Evolutionary conservation across 345 rosid genomes (phyloP).

Genomic region (Gossypium turneri): DNA sequence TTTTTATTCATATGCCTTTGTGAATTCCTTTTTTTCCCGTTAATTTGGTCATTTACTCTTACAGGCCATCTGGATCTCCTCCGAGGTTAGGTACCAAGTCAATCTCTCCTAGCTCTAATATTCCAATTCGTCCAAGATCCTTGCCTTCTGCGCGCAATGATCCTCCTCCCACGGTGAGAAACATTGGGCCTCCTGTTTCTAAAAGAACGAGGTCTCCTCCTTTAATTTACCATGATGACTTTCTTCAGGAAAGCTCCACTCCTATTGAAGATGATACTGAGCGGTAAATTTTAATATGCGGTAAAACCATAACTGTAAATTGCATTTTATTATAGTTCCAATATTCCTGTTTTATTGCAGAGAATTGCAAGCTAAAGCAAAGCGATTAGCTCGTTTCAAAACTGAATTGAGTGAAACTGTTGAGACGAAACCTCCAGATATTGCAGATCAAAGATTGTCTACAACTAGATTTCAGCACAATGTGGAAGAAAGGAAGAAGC

Average conservation of each 20-base stretch:
- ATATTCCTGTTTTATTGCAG: neutral
- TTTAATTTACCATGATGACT: constrained; percentile 36
- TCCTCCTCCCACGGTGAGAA: constrained; percentile 23
- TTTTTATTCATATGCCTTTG: neutral
- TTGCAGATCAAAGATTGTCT: neutral
- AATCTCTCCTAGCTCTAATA: constrained; percentile 26
- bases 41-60: constrained; percentile 20
- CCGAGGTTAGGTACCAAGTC: constrained; percentile 36
- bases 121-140: constrained; percentile 27
- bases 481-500: constrained; percentile 14
- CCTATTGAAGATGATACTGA: constrained; percentile 47
- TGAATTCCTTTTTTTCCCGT: neutral
- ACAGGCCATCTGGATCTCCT: constrained; percentile 48
- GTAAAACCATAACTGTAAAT: neutral
- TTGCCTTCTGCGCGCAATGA: constrained; percentile 15
- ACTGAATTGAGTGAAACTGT: constrained; percentile 8
- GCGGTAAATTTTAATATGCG: constrained; percentile 43
- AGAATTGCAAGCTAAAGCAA: constrained; percentile 25
- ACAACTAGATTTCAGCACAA: constrained; percentile 8
- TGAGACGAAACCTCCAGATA: constrained; percentile 5
- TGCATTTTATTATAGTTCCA: neutral
- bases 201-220: constrained; percentile 78
- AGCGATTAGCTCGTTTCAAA: constrained; percentile 18
- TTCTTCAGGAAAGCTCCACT: constrained; percentile 37
- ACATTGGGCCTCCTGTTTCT: constrained; percentile 30